A percentile compares a stretch with the other conserved stretches of the same genome.
These are phyloP conservation scores for Neonectria coccinea DNA, from an alignment of 2,329 filamentous ascomycete genomes.

Conservation along the genomic window DNA sequence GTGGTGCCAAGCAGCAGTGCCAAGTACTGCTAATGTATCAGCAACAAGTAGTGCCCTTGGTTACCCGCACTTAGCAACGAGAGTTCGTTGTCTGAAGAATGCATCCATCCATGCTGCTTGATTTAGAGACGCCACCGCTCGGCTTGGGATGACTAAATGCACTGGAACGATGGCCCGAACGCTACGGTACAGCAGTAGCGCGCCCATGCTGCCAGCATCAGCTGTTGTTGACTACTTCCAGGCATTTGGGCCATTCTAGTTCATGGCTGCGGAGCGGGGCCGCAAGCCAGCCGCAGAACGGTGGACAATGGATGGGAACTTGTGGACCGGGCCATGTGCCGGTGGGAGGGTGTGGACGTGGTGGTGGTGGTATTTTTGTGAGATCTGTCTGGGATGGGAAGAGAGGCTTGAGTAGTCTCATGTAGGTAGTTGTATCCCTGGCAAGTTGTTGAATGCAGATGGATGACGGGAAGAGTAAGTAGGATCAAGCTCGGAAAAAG, in stretches of 20 bases:
- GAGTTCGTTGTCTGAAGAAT: neutral
- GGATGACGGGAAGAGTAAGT: too few species aligned
- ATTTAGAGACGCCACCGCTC: conserved; percentile 5
- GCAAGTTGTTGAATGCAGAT: too few species aligned
- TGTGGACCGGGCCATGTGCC: neutral
- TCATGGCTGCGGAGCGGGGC: conserved; percentile 28
- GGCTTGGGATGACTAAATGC: conserved; percentile 24
- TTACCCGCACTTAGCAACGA: neutral
- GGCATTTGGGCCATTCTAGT: conserved; percentile 31
- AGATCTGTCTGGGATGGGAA: neutral
- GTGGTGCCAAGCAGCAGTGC: neutral
- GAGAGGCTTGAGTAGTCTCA: neutral
- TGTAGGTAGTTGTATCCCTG: too few species aligned
- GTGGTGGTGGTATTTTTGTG: neutral
- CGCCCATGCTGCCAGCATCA: conserved; percentile 33
- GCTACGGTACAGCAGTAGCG: conserved; percentile 27
- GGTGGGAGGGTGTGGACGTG: neutral
- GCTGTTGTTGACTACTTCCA: conserved; percentile 37
- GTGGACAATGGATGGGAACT: neutral
- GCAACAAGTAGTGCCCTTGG: neutral
- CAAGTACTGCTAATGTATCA: neutral
- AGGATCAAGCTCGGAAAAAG: neutral
- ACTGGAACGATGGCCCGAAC: conserved; percentile 27
- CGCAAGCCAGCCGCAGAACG: conserved; percentile 12
- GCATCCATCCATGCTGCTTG: neutral